These are phyloP conservation scores for Rusavskia elegans DNA, from an alignment of 495 filamentous ascomycete species.

Conservation along the genomic window DNA sequence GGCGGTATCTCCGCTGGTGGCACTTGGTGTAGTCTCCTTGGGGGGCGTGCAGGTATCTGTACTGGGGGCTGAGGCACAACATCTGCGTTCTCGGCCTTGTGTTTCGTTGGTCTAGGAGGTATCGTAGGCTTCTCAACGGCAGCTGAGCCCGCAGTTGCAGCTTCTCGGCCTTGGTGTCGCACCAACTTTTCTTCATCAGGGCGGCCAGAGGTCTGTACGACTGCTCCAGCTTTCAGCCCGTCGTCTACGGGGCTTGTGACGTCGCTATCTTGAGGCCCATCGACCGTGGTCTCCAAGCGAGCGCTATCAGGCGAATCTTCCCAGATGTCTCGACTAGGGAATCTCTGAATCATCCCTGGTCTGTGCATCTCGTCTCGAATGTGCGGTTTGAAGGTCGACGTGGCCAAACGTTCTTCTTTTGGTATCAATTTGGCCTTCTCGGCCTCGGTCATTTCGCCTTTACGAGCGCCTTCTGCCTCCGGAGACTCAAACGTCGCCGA, in stretches of 20 bases:
- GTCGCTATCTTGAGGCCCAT: constrained; percentile 37
- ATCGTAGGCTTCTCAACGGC: constrained; percentile 21
- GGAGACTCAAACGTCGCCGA: constrained; percentile 33
- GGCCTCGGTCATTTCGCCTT: constrained; percentile 28
- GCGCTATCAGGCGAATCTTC: constrained; percentile 83
- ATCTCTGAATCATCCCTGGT: constrained; percentile 50
- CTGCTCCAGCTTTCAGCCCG: constrained; percentile 14
- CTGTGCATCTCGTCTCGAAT: constrained; percentile 26
- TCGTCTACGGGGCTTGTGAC: constrained; percentile 14
- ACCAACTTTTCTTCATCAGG: constrained; percentile 7
- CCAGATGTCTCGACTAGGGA: constrained; percentile 93
- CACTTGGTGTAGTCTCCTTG: constrained; percentile 21
- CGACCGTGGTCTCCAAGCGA: constrained; percentile 65
- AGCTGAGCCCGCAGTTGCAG: constrained; percentile 19
- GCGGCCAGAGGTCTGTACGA: constrained; percentile 10
- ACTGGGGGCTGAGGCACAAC: constrained; percentile 3
- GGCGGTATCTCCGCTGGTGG: constrained; percentile 19
- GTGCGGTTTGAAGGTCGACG: constrained; percentile 24
- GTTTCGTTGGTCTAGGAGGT: constrained; percentile 24
- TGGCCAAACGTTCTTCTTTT: constrained; percentile 27
- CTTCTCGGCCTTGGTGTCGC: constrained; percentile 12
- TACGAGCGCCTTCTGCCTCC: constrained; percentile 37
- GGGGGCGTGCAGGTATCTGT: constrained; percentile 14
- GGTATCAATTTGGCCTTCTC: constrained; percentile 32
- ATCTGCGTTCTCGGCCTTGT: constrained; percentile 18